These are phyloP conservation scores for Entomortierella beljakovae DNA, from an alignment of 192 early-diverging fungal species.

Conservation along the genomic window DNA sequence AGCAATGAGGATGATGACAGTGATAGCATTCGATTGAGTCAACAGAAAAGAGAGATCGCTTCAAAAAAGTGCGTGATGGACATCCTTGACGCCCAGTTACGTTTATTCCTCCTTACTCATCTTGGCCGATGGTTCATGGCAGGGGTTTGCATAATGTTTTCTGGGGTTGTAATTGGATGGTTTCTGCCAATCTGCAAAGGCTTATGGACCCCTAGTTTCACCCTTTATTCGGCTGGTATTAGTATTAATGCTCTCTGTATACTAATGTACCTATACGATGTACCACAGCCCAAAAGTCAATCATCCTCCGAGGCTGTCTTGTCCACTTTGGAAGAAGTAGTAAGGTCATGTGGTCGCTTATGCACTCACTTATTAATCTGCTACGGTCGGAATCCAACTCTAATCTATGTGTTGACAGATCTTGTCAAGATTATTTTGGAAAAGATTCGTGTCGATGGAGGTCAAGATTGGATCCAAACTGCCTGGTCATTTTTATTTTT, in stretches of 20 bases:
- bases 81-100: background rate
- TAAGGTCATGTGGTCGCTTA: background rate
- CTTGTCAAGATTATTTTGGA: conserved; percentile 29
- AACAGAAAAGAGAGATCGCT: no score
- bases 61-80: background rate
- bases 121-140: conserved; percentile 34
- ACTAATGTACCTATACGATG: conserved; percentile 50
- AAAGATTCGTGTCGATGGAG: conserved; percentile 12
- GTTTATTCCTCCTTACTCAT: conserved; percentile 12
- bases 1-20: background rate
- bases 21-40: no score
- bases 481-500: conserved; percentile 31
- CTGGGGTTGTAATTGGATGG: conserved; percentile 25
- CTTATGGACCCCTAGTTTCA: conserved; percentile 67
- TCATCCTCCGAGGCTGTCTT: no score
- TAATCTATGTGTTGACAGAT: conserved; percentile 57
- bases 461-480: conserved; percentile 12
- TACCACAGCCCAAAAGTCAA: background rate
- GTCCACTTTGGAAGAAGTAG: background rate
- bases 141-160: conserved; percentile 11
- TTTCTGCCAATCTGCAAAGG: conserved; percentile 61
- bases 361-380: conserved; percentile 38
- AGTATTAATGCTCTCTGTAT: conserved; percentile 34
- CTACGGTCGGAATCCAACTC: conserved; percentile 60
- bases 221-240: conserved; percentile 48